Evolutionary conservation across 257 asterid genomes (phyloP).

Genomic region (Jacaranda copaia): DNA sequence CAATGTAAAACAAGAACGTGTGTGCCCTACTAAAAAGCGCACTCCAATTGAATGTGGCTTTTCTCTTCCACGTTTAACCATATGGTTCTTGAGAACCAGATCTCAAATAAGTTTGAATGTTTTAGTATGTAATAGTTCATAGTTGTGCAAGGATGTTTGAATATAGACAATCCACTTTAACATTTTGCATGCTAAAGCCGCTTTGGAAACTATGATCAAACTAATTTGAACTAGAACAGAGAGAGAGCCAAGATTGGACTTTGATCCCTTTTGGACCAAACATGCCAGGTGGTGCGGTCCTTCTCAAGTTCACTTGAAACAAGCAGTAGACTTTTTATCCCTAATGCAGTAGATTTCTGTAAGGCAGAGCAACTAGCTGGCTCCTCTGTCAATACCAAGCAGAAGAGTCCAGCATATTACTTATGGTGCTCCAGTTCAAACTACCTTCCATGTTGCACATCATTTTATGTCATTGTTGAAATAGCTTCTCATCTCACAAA

Average conservation of each 20-base stretch:
- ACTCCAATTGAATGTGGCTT: slow-evolving; percentile 1
- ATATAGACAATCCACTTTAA: slow-evolving; percentile 6
- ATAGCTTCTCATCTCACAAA: background rate
- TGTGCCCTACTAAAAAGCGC: background rate
- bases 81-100: background rate
- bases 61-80: background rate
- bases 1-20: slow-evolving; percentile 20
- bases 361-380: background rate
- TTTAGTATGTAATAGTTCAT: background rate
- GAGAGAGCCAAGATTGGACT: too few relatives aligned
- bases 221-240: too few relatives aligned
- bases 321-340: background rate
- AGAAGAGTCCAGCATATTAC: background rate
- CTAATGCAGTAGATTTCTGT: background rate
- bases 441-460: background rate
- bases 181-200: slow-evolving; percentile 5
- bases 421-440: background rate
- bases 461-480: background rate
- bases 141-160: background rate
- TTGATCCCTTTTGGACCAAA: too few relatives aligned
- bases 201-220: background rate
- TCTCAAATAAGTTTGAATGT: slow-evolving; percentile 12
- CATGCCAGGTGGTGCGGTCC: too few relatives aligned
- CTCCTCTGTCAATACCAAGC: background rate
- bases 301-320: too few relatives aligned